phyloP scores from a whole-genome alignment of 2,329 filamentous ascomycete species.

The Stemphylium beticola region DNA sequence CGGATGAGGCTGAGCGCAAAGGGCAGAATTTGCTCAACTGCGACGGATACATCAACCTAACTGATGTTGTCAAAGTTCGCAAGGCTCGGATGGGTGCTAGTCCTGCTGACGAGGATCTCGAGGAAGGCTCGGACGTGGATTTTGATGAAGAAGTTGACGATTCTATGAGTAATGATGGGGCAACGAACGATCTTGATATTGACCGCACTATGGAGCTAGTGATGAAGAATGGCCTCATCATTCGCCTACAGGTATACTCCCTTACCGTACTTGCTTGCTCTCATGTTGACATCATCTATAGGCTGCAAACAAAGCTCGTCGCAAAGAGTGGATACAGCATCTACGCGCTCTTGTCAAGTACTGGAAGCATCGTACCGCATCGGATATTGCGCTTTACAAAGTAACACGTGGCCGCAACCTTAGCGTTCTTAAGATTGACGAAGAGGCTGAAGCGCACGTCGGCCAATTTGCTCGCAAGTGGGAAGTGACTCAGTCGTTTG shows the following conservation, averaged over 20 bases:
- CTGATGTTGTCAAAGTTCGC: constrained; percentile 63
- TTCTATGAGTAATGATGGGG: constrained; percentile 59
- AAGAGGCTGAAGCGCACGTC: constrained; percentile 68
- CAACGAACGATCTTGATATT: constrained; percentile 60
- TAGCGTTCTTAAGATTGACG: constrained; percentile 66
- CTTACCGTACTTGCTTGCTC: background rate
- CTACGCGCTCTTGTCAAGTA: constrained; percentile 64
- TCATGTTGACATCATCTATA: constrained; percentile 24
- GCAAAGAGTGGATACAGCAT: constrained; percentile 67
- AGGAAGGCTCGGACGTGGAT: constrained; percentile 61
- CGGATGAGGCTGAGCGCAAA: constrained; percentile 64
- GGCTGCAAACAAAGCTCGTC: constrained; percentile 62
- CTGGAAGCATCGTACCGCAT: constrained; percentile 64
- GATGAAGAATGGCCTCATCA: constrained; percentile 65
- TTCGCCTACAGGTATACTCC: constrained; percentile 62
- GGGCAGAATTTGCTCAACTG: constrained; percentile 63
- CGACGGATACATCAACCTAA: constrained; percentile 70
- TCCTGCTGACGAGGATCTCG: constrained; percentile 60
- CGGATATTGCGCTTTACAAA: constrained; percentile 65
- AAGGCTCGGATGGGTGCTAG: constrained; percentile 59
- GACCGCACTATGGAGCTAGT: constrained; percentile 67
- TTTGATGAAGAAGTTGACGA: constrained; percentile 59
- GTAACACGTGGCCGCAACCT: constrained; percentile 64
- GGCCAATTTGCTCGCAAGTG: constrained; percentile 72
- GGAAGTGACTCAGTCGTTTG: constrained; percentile 69